Conservation (phyloP, 208 protist species). For the Acanthamoeba rhysodes region DNA sequence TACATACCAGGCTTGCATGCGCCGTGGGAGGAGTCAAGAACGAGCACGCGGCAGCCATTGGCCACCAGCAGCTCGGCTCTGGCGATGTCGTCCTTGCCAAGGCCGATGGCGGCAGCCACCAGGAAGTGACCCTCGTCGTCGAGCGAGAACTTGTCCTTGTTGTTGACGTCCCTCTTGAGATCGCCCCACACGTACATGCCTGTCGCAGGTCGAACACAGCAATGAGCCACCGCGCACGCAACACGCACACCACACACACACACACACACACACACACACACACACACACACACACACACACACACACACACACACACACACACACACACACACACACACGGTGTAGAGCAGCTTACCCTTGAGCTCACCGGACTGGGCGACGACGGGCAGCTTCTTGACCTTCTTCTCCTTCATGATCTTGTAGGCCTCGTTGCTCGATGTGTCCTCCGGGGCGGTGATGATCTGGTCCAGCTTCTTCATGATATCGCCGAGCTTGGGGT, state of each 20-base stretch:
- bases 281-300: no score
- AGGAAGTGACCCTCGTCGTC: slow-evolving; percentile 77
- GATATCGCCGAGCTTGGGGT: slow-evolving; percentile 94
- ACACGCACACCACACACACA: not conserved
- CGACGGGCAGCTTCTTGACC: slow-evolving; percentile 97
- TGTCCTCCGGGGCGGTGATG: slow-evolving; percentile 40
- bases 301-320: no score
- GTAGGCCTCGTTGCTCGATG: slow-evolving; percentile 92
- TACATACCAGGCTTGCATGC: slow-evolving; percentile 67
- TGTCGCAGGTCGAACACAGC: slow-evolving; percentile 87
- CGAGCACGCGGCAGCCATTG: slow-evolving; percentile 95
- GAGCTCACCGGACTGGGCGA: slow-evolving; percentile 95
- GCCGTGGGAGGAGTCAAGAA: slow-evolving; percentile 93
- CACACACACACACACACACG: not conserved
- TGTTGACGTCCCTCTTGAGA: slow-evolving; percentile 63
- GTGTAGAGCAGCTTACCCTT: slow-evolving; percentile 90
- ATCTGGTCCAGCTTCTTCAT: slow-evolving; percentile 90
- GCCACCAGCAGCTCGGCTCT: slow-evolving; percentile 92
- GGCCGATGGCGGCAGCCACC: slow-evolving; percentile 94
- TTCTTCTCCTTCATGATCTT: slow-evolving; percentile 88
- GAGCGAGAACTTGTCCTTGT: slow-evolving; percentile 57
- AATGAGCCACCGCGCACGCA: not conserved
- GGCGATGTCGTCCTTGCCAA: slow-evolving; percentile 93
- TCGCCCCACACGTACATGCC: slow-evolving; percentile 79
- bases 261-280: no score